Evolutionary conservation across 2,329 filamentous ascomycete genomes (phyloP), one percentile per base, ranked within the genome.

Genomic region (Parasarocladium wereldwijsianum): DNA sequence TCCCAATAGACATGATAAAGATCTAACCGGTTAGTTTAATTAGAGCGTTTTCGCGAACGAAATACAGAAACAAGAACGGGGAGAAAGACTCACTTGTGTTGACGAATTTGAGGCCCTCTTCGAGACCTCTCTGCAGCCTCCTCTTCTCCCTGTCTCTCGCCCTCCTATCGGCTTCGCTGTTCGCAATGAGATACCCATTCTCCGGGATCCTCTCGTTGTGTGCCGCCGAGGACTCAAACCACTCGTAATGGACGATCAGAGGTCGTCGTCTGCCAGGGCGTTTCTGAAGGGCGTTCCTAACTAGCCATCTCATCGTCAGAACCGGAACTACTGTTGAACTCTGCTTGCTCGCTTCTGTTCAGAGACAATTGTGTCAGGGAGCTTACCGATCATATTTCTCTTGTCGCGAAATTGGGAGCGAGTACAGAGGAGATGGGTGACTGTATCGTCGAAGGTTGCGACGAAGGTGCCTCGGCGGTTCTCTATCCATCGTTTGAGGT

Each of bases 351-450:
- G n/a, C n/a, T n/a, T n/a, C n/a, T n/a, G n/a, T n/a, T n/a, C n/a
- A n/a, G n/a, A n/a, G n/a, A n/a, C n/a, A n/a, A 16, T 16, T 30
- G 18, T 15, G 8, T 22, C 20, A 19, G 13, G 13, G 10, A 12
- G n/a, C 34, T 17, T 44, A 58, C 60, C 49, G 35, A 49, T 47
- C 1, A 58, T 43, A 6, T 46, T 43, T 17, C 38, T 50, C 13
- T 58, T 50, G n/a, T n/a, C n/a, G 36, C 65, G 62, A 49, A 71
- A 85, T 11, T 75, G 66, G 19, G 71, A 62, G 29, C 65, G 57
- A 0, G 70, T 71, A 32, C 72, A 69, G 14, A 93, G 62, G 0
- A 93, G 55, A 50, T 93, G 84, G 0, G 84, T 93, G 8, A 77
- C 69, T 0, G 56, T 42, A 0, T 58, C 46, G 16, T 58, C 59